A percentile compares a stretch with the other conserved stretches of the same genome.
These are phyloP conservation scores for Clavaria fumosa DNA, from an alignment of 768 basidiomycete species.

Conservation along the genomic window DNA sequence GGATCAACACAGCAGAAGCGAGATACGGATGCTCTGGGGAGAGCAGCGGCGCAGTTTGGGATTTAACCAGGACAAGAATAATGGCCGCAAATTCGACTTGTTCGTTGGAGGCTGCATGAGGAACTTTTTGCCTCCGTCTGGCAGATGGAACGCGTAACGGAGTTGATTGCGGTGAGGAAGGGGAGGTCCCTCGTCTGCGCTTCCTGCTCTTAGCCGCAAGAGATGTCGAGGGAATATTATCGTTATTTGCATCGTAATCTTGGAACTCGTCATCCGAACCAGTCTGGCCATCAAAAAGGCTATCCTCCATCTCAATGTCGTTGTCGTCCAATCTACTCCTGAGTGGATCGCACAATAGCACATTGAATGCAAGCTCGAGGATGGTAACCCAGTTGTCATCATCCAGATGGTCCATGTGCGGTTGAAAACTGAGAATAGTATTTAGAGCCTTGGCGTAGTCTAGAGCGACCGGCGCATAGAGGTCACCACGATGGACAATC, in stretches of 20 bases:
- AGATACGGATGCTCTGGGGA: conserved; percentile 25
- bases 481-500: conserved; percentile 34
- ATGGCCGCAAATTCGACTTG: conserved; percentile 61
- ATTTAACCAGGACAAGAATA: conserved; percentile 42
- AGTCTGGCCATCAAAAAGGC: conserved; percentile 14
- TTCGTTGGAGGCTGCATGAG: conserved; percentile 20
- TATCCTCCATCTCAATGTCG: conserved; percentile 10
- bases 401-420: conserved; percentile 69
- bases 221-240: conserved; percentile 11
- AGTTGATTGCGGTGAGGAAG: conserved; percentile 6
- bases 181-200: conserved; percentile 18
- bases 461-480: conserved; percentile 52
- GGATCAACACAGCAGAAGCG: conserved; percentile 37
- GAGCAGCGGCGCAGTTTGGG: conserved; percentile 43
- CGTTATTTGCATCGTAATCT: conserved; percentile 14
- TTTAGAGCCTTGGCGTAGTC: conserved; percentile 73
- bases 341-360: conserved; percentile 48
- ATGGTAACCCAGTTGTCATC: conserved; percentile 49
- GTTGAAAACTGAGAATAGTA: conserved; percentile 42
- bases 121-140: conserved; percentile 11
- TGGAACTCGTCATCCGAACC: conserved; percentile 16
- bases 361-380: conserved; percentile 61
- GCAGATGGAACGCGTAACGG: conserved; percentile 10
- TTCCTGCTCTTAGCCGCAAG: conserved; percentile 19
- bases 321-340: conserved; percentile 19